Base-by-base conservation (phyloP, 345 rosid genomes). In the Acer saccharum region DNA sequence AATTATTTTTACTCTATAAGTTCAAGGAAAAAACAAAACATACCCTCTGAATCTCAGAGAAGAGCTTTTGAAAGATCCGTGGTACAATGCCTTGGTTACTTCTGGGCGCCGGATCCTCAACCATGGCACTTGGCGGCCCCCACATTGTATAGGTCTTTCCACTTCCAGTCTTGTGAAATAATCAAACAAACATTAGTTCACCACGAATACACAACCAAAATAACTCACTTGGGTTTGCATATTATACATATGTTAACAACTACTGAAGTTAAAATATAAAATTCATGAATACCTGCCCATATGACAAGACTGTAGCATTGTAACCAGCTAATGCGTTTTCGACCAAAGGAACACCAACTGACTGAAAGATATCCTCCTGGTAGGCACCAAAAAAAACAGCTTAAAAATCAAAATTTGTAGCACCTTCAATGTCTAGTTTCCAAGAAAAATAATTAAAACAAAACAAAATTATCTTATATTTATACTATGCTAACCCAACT, bases 41-140 rank as follows among this genome's bases (percentile, higher is more conserved):
- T 87, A 96, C 99, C 81, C 71, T 88, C 55, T 89, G 86, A 67
- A 96, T 94, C 83, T 91, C 94, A 17, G 94, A 81, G 79, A 94
- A 96, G 71, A 96, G 60, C 93, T 84, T 87, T 79, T 91, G 93
- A 85, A 94, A 92, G 76, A 92, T 78, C 48, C 99, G 92, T 60
- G 99, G 98, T 27, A 87, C 99, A 75, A 96, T 86, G 76, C 99
- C 99, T 76, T 91, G 93, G 69, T 87, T 85, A 78, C 95, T 89
- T 57, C 77, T 83, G 14, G 99, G 91, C 65, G 92, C 89, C 35
- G 93, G 92, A 79, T 91, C 93, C 55, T 91, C 98, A 21, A 96
- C 86, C 94, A 96, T 94, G 35, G 99, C 93, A 72, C 99, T 89
- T 62, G 97, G 98, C 0, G 98, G 97, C 73, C 99, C 98, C 98